phyloP scores from a whole-genome alignment of 768 basidiomycete species.

The Lactarius pseudohatsudake region DNA sequence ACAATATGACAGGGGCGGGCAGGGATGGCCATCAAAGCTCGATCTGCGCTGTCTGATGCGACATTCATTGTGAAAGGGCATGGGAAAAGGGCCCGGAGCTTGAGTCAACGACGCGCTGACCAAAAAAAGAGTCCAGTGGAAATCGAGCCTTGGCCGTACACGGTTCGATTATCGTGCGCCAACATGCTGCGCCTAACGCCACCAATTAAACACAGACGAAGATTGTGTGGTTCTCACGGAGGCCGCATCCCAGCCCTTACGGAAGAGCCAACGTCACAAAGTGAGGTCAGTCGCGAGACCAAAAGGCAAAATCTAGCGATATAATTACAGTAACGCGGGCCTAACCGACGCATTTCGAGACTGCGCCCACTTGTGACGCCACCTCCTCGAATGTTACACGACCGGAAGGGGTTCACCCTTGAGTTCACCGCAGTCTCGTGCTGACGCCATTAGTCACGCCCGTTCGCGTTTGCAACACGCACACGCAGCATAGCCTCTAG shows the following conservation, averaged over 20 bases:
- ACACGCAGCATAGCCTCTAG: not conserved
- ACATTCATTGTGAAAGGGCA: not conserved
- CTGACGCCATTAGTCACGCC: not conserved
- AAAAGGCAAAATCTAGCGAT: conserved; percentile 16
- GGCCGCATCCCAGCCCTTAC: not conserved
- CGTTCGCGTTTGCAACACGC: not conserved
- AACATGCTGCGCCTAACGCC: conserved; percentile 13
- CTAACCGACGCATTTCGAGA: not conserved
- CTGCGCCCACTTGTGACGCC: not conserved
- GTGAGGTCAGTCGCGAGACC: not conserved
- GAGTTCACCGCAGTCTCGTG: not conserved
- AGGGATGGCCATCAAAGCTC: conserved; percentile 2
- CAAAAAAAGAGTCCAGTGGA: not conserved
- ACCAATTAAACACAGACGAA: conserved; percentile 8
- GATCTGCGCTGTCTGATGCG: conserved; percentile 9
- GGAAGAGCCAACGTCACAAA: conserved; percentile 17
- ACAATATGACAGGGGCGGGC: conserved; percentile 19
- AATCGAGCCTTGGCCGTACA: not conserved
- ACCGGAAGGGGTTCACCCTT: too few relatives aligned
- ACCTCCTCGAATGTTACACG: not conserved
- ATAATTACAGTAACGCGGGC: not conserved
- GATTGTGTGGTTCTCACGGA: not conserved
- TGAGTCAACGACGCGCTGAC: conserved; percentile 4
- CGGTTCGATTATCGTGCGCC: not conserved
- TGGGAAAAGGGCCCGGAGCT: conserved; percentile 12